Evolutionary conservation across 2,329 filamentous ascomycete species (phyloP).

Genomic region (Daldinia sp.): DNA sequence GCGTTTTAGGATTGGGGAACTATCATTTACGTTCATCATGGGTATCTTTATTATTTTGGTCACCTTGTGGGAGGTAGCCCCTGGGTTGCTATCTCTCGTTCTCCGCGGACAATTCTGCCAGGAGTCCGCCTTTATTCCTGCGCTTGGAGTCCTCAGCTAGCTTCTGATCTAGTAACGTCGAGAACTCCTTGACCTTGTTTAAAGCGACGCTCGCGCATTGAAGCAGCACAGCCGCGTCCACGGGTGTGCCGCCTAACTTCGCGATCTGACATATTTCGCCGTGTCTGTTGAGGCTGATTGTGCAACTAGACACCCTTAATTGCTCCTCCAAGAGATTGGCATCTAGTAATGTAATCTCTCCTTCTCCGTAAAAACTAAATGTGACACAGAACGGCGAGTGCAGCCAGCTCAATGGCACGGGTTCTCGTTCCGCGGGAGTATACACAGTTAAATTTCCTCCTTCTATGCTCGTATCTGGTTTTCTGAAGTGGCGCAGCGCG

Average conservation of each 20-base stretch:
- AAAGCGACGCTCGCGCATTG: slow-evolving; percentile 78
- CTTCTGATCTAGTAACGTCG: slow-evolving; percentile 74
- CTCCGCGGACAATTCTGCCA: slow-evolving; percentile 81
- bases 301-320: slow-evolving; percentile 74
- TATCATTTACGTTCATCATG: slow-evolving; percentile 39
- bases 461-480: slow-evolving; percentile 87
- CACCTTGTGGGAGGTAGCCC: slow-evolving; percentile 35
- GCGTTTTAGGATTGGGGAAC: slow-evolving; percentile 37
- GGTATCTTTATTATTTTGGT: slow-evolving; percentile 50
- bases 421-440: slow-evolving; percentile 84
- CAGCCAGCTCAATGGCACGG: slow-evolving; percentile 87
- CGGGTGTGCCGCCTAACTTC: slow-evolving; percentile 84
- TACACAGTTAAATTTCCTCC: slow-evolving; percentile 87
- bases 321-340: slow-evolving; percentile 79
- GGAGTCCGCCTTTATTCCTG: slow-evolving; percentile 79
- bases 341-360: slow-evolving; percentile 76
- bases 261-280: slow-evolving; percentile 92
- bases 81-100: slow-evolving; percentile 73
- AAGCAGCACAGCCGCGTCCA: slow-evolving; percentile 81
- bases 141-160: slow-evolving; percentile 80
- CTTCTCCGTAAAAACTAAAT: slow-evolving; percentile 82
- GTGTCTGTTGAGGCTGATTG: slow-evolving; percentile 86
- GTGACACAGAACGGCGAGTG: slow-evolving; percentile 93
- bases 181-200: slow-evolving; percentile 82
- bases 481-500: slow-evolving; percentile 87